Evolutionary conservation across 805 yeast genomes (phyloP).

Genomic region (Hemisphaericaspora nanyangensis): DNA sequence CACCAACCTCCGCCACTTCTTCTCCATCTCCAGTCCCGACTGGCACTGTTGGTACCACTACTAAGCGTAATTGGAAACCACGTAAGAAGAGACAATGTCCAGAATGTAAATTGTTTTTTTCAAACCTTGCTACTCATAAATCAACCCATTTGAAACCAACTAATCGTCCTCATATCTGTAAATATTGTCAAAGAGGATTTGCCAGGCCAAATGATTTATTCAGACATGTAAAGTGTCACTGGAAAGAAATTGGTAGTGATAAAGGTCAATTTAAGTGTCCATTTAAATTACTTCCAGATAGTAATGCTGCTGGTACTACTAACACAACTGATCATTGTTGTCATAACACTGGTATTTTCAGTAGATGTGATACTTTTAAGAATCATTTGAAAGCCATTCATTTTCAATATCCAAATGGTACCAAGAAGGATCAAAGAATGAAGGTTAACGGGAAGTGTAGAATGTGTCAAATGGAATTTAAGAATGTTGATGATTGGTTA

Average conservation of each 20-base stretch:
- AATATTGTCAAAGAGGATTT: conserved; percentile 77
- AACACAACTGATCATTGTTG: conserved; percentile 43
- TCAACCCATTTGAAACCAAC: conserved; percentile 72
- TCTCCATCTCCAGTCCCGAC: conserved; percentile 5
- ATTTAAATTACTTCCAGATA: conserved; percentile 36
- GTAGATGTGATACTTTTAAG: conserved; percentile 87
- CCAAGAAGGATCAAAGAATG: conserved; percentile 70
- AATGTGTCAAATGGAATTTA: conserved; percentile 65
- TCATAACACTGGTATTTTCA: conserved; percentile 80
- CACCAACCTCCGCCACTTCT: conserved; percentile 5
- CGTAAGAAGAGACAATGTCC: conserved; percentile 72
- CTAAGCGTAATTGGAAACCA: conserved; percentile 33
- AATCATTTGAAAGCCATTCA: conserved; percentile 89
- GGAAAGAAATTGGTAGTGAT: conserved; percentile 67
- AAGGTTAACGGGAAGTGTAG: conserved; percentile 72
- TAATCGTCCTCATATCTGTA: conserved; percentile 74
- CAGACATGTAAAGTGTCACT: conserved; percentile 82
- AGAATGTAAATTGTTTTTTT: conserved; percentile 61
- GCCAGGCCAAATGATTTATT: conserved; percentile 83
- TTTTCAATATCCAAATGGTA: conserved; percentile 83
- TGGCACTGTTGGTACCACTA: too few relatives aligned
- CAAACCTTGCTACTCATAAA: conserved; percentile 80
- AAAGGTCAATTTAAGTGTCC: conserved; percentile 80
- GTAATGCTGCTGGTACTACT: background rate
- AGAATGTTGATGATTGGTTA: conserved; percentile 78